These are phyloP conservation scores for Penicillium subrubescens DNA, from an alignment of 495 filamentous ascomycete genomes.

Conservation along the genomic window DNA sequence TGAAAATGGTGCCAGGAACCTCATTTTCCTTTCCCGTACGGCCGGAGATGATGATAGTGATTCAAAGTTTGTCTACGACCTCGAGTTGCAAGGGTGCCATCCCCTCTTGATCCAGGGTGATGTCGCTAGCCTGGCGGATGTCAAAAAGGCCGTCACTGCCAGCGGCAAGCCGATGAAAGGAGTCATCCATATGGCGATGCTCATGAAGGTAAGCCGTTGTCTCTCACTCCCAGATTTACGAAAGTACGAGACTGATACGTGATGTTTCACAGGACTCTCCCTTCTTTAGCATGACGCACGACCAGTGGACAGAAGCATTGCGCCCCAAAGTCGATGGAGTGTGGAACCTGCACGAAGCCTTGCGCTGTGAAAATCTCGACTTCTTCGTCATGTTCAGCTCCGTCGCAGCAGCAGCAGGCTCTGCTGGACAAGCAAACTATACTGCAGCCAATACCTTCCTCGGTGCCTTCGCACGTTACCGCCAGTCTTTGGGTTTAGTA, in stretches of 20 bases:
- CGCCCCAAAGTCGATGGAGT: slow-evolving; percentile 9
- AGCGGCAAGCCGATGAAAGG: slow-evolving; percentile 27
- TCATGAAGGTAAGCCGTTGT: neutral
- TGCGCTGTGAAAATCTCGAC: neutral
- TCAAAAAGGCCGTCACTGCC: slow-evolving; percentile 14
- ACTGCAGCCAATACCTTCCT: slow-evolving; percentile 29
- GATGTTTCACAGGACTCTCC: neutral
- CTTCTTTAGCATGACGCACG: neutral
- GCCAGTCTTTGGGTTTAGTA: slow-evolving; percentile 16
- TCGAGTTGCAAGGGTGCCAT: slow-evolving; percentile 31
- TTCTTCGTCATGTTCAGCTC: slow-evolving; percentile 19
- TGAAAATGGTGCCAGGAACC: slow-evolving; percentile 52
- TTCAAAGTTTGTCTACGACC: slow-evolving; percentile 38
- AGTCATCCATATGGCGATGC: slow-evolving; percentile 39
- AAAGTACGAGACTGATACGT: neutral
- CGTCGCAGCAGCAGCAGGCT: slow-evolving; percentile 20
- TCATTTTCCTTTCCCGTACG: slow-evolving; percentile 48
- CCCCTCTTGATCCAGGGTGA: slow-evolving; percentile 24
- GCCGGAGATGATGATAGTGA: slow-evolving; percentile 16
- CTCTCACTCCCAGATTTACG: neutral
- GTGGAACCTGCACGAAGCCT: slow-evolving; percentile 14
- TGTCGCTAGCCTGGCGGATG: slow-evolving; percentile 19
- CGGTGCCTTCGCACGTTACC: slow-evolving; percentile 27
- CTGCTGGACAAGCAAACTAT: slow-evolving; percentile 29
- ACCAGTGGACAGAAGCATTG: slow-evolving; percentile 1